Conservation (phyloP, 148 eudicot species). For the Linanthus parryae region DNA sequence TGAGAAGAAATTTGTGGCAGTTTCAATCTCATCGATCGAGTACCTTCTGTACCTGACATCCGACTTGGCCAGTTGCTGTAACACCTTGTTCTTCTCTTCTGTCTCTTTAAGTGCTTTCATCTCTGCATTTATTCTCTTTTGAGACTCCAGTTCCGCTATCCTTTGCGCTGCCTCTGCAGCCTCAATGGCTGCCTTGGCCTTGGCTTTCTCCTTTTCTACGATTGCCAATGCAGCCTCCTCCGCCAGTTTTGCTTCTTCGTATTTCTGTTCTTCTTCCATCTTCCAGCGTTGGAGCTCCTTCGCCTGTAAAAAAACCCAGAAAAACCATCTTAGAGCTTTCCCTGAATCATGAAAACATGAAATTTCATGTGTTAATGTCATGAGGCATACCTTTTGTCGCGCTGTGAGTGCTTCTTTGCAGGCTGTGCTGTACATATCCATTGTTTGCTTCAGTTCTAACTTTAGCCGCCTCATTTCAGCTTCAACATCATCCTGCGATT, state of each 20-base stretch:
- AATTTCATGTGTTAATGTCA: background rate
- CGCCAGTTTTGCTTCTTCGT: background rate
- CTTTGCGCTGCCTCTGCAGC: background rate
- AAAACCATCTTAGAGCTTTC: too few relatives aligned
- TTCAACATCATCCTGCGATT: constrained; percentile 57
- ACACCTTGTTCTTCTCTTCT: background rate
- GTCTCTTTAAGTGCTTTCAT: background rate
- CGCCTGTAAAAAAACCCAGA: background rate
- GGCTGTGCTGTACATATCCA: constrained; percentile 82
- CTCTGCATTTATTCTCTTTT: background rate
- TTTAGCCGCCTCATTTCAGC: constrained; percentile 82
- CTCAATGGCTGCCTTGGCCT: background rate
- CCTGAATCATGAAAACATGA: background rate
- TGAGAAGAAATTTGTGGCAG: background rate
- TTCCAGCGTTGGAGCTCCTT: background rate
- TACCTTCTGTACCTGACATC: background rate
- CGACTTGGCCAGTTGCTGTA: background rate
- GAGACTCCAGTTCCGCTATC: background rate
- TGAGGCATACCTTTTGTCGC: constrained; percentile 57
- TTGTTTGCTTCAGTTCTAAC: constrained; percentile 78
- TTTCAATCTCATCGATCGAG: background rate
- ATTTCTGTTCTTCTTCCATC: background rate
- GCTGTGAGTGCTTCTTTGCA: constrained; percentile 90
- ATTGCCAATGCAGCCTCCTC: background rate
- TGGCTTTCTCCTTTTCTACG: background rate